Conservation (phyloP, 2,329 filamentous ascomycete genomes). For the Diplodia intermedia region DNA sequence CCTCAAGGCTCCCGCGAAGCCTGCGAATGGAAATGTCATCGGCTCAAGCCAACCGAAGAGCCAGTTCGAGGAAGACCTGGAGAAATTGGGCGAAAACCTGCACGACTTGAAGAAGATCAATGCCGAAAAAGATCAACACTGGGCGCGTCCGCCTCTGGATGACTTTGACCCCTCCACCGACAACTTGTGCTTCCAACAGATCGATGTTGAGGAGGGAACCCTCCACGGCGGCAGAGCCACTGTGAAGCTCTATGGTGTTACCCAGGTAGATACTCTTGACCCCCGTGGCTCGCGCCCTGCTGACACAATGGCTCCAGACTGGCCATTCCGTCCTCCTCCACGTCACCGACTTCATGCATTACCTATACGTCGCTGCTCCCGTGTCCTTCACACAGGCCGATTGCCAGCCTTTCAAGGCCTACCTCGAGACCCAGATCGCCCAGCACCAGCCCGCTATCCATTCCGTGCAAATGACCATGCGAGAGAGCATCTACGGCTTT, state of each 20-base stretch:
- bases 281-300: conserved; percentile 46
- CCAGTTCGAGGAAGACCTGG: conserved; percentile 88
- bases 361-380: conserved; percentile 91
- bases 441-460: conserved; percentile 76
- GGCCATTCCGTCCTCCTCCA: conserved; percentile 95
- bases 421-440: conserved; percentile 79
- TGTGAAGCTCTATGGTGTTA: conserved; percentile 93
- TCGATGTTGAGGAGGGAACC: conserved; percentile 90
- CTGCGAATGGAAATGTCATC: conserved; percentile 61
- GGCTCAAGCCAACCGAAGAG: conserved; percentile 81
- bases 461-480: conserved; percentile 79
- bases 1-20: conserved; percentile 69
- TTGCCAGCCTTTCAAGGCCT: conserved; percentile 78
- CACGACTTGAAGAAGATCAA: conserved; percentile 84
- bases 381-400: conserved; percentile 80
- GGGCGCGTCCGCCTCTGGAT: conserved; percentile 72
- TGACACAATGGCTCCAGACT: conserved; percentile 46
- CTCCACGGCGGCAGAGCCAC: conserved; percentile 77
- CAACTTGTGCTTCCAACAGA: conserved; percentile 88
- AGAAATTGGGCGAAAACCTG: conserved; percentile 95
- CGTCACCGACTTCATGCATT: conserved; percentile 94
- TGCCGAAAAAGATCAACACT: conserved; percentile 90
- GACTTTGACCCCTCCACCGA: conserved; percentile 70
- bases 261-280: conserved; percentile 63
- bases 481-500: conserved; percentile 92